Percentiles rank a stretch among this genome's conserved stretches.
Evolutionary conservation across 352 stramenopile species (phyloP).

Genomic region (Phytophthora pluvialis): DNA sequence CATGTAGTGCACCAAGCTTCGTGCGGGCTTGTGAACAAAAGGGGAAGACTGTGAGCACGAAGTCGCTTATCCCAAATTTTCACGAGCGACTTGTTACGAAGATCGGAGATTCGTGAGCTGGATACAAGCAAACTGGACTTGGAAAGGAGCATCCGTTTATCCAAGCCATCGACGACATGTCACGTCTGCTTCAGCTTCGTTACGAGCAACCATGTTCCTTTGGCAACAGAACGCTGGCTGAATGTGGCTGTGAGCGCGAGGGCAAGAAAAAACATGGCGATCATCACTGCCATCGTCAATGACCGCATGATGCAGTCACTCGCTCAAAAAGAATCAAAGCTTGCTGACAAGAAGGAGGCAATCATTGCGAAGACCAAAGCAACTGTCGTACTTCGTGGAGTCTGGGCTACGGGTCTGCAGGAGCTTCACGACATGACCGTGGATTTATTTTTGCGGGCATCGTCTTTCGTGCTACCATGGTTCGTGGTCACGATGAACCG

Average conservation of each 20-base stretch:
- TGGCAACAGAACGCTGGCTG: constrained; percentile 54
- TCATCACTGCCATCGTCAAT: constrained; percentile 44
- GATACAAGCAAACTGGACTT: constrained; percentile 33
- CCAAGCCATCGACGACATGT: constrained; percentile 52
- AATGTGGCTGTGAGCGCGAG: constrained; percentile 42
- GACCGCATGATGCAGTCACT: constrained; percentile 46
- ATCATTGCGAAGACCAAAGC: constrained; percentile 4
- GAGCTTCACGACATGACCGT: constrained; percentile 76
- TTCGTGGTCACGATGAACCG: constrained; percentile 82
- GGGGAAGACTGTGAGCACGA: constrained; percentile 34
- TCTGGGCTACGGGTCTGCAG: constrained; percentile 27
- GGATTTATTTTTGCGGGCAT: constrained; percentile 82
- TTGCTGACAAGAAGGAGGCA: too few species aligned
- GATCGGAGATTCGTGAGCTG: constrained; percentile 59
- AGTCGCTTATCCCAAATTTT: constrained; percentile 55
- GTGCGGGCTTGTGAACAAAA: constrained; percentile 15
- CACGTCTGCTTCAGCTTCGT: constrained; percentile 41
- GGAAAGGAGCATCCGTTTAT: constrained; percentile 46
- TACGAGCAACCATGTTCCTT: constrained; percentile 54
- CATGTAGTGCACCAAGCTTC: constrained; percentile 23
- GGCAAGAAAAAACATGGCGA: constrained; percentile 38
- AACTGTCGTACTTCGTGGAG: constrained; percentile 39
- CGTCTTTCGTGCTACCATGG: constrained; percentile 69
- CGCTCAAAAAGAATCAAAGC: constrained; percentile 11
- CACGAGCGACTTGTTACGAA: constrained; percentile 75